These are phyloP conservation scores for Aureobasidium sp. DNA, from an alignment of 2,329 filamentous ascomycete species.

Conservation along the genomic window DNA sequence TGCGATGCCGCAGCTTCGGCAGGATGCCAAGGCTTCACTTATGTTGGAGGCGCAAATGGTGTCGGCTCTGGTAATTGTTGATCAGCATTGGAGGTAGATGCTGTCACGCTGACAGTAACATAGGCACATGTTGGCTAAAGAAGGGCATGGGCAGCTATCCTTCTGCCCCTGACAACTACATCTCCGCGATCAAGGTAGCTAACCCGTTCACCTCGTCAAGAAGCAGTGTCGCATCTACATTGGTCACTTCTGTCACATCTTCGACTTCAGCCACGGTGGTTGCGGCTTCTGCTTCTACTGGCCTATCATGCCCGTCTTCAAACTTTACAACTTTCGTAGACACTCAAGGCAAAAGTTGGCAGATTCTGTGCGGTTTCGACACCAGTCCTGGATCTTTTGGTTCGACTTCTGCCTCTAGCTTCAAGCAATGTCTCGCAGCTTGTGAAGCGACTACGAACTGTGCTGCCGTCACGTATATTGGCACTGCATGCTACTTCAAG, in stretches of 20 bases:
- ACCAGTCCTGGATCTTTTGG: neutral
- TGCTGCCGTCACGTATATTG: constrained; percentile 11
- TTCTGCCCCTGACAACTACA: constrained; percentile 7
- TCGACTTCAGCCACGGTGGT: constrained; percentile 13
- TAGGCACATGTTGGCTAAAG: constrained; percentile 22
- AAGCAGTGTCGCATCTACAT: neutral
- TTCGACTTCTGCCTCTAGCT: neutral
- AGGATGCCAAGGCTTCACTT: constrained; percentile 18
- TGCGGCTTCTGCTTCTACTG: neutral
- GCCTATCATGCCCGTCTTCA: neutral
- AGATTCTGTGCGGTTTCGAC: constrained; percentile 13
- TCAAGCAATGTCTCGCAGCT: constrained; percentile 8
- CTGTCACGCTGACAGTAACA: no score
- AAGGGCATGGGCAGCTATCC: constrained; percentile 17
- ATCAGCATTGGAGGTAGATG: neutral
- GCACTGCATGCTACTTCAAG: constrained; percentile 18
- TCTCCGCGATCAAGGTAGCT: constrained; percentile 13
- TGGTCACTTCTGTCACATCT: neutral
- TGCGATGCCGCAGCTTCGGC: constrained; percentile 15
- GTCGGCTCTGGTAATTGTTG: constrained; percentile 19
- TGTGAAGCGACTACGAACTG: constrained; percentile 8
- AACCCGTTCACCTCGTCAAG: constrained; percentile 17
- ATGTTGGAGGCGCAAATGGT: constrained; percentile 13
- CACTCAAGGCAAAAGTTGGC: neutral
- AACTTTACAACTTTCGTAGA: constrained; percentile 12